These are phyloP conservation scores for Exophiala viscosa DNA, from an alignment of 2,329 filamentous ascomycete species.

Conservation along the genomic window DNA sequence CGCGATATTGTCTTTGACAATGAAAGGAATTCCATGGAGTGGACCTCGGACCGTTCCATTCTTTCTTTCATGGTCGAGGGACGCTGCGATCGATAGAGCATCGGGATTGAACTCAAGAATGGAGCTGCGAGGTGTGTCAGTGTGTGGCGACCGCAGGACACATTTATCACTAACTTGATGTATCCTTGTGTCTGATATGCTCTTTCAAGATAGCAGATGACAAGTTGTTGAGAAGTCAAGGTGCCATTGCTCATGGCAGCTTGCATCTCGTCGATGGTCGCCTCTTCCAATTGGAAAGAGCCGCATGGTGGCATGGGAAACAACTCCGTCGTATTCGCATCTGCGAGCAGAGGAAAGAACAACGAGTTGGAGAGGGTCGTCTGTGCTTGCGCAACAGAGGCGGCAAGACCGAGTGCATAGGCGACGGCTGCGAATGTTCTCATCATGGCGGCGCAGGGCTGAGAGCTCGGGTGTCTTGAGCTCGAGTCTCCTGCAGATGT, in stretches of 20 bases:
- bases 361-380: no score
- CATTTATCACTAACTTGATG: constrained; percentile 48
- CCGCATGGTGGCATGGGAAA: constrained; percentile 64
- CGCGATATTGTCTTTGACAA: constrained; percentile 71
- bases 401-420: no score
- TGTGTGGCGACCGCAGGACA: constrained; percentile 19
- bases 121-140: not conserved
- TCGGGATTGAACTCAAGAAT: constrained; percentile 68
- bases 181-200: constrained; percentile 62
- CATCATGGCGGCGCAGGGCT: no score
- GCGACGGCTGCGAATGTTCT: no score
- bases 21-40: constrained; percentile 71
- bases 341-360: constrained; percentile 38
- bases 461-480: no score
- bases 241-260: constrained; percentile 50
- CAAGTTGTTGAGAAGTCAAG: constrained; percentile 57
- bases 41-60: constrained; percentile 52
- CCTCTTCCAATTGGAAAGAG: constrained; percentile 62
- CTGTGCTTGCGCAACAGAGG: no score
- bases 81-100: constrained; percentile 56
- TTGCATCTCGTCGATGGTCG: constrained; percentile 67
- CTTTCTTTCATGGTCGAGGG: constrained; percentile 58
- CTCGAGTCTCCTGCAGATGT: no score
- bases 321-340: constrained; percentile 26
- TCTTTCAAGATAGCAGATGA: constrained; percentile 59